A percentile compares a stretch with the other conserved stretches of the same genome.
Evolutionary conservation across 1,139 yeast species (phyloP).

Genomic region (Diutina pseudorugosa): DNA sequence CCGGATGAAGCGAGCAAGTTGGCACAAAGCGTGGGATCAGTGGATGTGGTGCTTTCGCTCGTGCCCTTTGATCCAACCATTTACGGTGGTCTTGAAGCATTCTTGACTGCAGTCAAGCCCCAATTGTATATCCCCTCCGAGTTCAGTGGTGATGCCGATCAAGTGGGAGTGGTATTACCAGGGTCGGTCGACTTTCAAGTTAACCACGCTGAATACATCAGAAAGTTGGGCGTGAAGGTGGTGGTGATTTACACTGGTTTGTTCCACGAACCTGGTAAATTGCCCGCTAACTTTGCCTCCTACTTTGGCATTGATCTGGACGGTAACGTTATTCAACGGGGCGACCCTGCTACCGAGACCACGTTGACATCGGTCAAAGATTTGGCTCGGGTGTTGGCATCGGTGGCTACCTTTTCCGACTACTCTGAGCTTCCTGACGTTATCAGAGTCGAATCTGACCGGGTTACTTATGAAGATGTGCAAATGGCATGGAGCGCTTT

Average conservation of each 20-base stretch:
- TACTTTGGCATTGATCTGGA: conserved; percentile 23
- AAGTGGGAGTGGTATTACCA: conserved; percentile 15
- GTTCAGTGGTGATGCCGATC: conserved; percentile 33
- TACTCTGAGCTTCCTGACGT: conserved; percentile 29
- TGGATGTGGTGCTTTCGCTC: conserved; percentile 40
- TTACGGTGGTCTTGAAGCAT: conserved; percentile 16
- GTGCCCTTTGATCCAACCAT: conserved; percentile 16
- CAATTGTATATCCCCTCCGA: conserved; percentile 52
- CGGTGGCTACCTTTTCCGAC: conserved; percentile 19
- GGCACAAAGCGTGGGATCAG: conserved; percentile 28
- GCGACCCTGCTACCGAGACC: conserved; percentile 24
- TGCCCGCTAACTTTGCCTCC: conserved; percentile 9
- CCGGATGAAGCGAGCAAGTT: conserved; percentile 13
- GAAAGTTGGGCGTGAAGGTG: conserved; percentile 37
- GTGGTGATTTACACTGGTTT: conserved; percentile 34
- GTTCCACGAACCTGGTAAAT: conserved; percentile 31
- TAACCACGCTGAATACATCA: conserved; percentile 25
- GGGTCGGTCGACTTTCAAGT: conserved; percentile 26
- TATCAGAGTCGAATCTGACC: conserved; percentile 33
- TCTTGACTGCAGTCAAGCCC: conserved; percentile 31
- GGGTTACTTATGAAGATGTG: conserved; percentile 24
- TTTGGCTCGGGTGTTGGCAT: conserved; percentile 35
- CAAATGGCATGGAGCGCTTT: conserved; percentile 27
- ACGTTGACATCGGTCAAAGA: conserved; percentile 26
- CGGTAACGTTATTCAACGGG: conserved; percentile 26